phyloP scores from a whole-genome alignment of 176 grass and related monocot genomes.

The Tillandsia fasciculata region DNA sequence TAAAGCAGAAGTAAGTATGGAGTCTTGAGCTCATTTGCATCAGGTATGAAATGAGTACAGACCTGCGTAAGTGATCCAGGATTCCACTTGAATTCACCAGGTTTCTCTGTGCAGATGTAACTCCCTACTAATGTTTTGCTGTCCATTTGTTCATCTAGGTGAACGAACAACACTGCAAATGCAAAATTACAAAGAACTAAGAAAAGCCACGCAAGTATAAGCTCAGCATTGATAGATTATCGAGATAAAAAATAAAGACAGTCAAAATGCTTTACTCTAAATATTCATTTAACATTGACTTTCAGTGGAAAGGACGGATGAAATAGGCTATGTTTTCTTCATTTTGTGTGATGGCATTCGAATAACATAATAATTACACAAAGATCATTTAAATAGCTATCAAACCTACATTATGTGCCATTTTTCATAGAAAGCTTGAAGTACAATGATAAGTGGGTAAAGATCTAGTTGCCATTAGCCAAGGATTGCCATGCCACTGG shows the following conservation, averaged over 20 bases:
- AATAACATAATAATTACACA: no score
- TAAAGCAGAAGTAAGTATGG: conserved; percentile 15
- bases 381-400: no score
- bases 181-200: conserved; percentile 21
- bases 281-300: not conserved
- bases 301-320: no score
- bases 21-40: not conserved
- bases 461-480: no score
- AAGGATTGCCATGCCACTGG: no score
- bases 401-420: no score
- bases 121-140: conserved; percentile 80
- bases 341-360: no score
- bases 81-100: conserved; percentile 93
- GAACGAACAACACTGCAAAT: conserved; percentile 71
- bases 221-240: not conserved
- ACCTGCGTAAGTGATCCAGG: conserved; percentile 95
- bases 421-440: no score
- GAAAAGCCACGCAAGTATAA: conserved; percentile 6
- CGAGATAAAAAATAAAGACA: not conserved
- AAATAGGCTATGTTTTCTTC: no score
- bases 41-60: conserved; percentile 6
- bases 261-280: not conserved
- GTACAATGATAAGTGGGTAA: no score
- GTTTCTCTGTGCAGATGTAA: conserved; percentile 75
- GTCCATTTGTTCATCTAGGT: conserved; percentile 96